Conservation (phyloP, 805 yeast genomes). For the Sungouiozyma intestinalis region DNA sequence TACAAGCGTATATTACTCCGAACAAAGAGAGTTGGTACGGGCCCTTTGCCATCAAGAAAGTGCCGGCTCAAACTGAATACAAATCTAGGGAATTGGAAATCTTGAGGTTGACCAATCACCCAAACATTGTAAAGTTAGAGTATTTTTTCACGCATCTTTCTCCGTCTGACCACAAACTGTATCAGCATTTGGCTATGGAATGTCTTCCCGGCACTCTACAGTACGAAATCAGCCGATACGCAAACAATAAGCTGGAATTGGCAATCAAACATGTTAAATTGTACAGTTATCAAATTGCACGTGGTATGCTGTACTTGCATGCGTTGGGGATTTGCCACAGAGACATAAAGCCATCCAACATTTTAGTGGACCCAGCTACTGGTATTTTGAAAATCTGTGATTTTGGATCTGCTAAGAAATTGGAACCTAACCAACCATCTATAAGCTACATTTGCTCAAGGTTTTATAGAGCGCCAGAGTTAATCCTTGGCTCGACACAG, state of each 20-base stretch:
- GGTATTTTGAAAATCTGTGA: constrained; percentile 70
- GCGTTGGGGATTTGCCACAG: constrained; percentile 74
- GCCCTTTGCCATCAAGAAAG: constrained; percentile 76
- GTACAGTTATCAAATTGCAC: constrained; percentile 67
- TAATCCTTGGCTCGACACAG: constrained; percentile 79
- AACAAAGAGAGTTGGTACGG: constrained; percentile 50
- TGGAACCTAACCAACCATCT: constrained; percentile 73
- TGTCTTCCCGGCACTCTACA: constrained; percentile 76
- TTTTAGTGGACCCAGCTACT: constrained; percentile 60
- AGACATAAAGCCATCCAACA: constrained; percentile 77
- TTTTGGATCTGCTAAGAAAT: constrained; percentile 74
- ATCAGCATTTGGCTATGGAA: constrained; percentile 80
- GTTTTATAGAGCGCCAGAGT: constrained; percentile 76
- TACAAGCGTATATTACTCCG: constrained; percentile 50
- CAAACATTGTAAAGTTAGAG: constrained; percentile 61
- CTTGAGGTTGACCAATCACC: constrained; percentile 64
- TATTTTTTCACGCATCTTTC: constrained; percentile 63
- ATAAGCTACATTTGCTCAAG: constrained; percentile 94
- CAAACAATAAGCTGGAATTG: constrained; percentile 47
- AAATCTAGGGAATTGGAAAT: constrained; percentile 74
- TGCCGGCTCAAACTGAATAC: constrained; percentile 81
- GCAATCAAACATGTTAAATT: constrained; percentile 68
- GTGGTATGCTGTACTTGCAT: constrained; percentile 76
- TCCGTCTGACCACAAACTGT: constrained; percentile 51
- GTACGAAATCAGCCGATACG: constrained; percentile 60